Conservation (phyloP, 2,329 filamentous ascomycete species). For the Orbilia javanica region DNA sequence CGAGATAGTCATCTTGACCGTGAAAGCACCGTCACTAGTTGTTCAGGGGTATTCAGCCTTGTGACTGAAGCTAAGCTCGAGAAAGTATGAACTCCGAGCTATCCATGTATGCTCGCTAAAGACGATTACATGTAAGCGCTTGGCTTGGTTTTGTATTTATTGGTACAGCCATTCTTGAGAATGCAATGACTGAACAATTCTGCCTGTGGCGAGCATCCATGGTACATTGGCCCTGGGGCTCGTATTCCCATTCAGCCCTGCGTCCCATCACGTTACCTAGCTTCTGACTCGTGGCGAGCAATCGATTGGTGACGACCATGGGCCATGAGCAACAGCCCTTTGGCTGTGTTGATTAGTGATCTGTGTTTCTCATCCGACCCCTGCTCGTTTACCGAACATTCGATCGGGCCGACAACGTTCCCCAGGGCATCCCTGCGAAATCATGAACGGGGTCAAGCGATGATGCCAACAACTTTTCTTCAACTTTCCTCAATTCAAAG, state of each 20-base stretch:
- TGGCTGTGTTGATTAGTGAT: constrained; percentile 31
- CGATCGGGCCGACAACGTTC: neutral
- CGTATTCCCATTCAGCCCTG: constrained; percentile 9
- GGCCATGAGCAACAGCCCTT: constrained; percentile 3
- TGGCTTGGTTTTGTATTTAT: constrained; percentile 13
- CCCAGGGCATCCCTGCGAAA: neutral
- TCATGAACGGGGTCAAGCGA: neutral
- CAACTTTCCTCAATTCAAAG: neutral
- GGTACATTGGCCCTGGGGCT: neutral
- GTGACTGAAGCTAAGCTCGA: neutral
- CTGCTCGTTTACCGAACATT: constrained; percentile 6
- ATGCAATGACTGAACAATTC: constrained; percentile 4
- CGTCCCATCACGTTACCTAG: constrained; percentile 2
- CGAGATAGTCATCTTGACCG: neutral
- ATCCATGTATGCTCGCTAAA: constrained; percentile 3
- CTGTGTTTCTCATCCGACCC: neutral
- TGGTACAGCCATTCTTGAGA: neutral
- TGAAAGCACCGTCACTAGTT: neutral
- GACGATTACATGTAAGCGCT: constrained; percentile 14
- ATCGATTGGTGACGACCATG: neutral
- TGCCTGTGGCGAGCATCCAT: neutral
- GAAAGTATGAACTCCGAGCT: neutral
- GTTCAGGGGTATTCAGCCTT: constrained; percentile 11
- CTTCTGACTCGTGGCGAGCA: constrained; percentile 6
- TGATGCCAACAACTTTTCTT: neutral